A percentile compares a stretch with the other conserved stretches of the same genome.
Evolutionary conservation across 345 rosid genomes (phyloP).

Genomic region (Syzygium grande): DNA sequence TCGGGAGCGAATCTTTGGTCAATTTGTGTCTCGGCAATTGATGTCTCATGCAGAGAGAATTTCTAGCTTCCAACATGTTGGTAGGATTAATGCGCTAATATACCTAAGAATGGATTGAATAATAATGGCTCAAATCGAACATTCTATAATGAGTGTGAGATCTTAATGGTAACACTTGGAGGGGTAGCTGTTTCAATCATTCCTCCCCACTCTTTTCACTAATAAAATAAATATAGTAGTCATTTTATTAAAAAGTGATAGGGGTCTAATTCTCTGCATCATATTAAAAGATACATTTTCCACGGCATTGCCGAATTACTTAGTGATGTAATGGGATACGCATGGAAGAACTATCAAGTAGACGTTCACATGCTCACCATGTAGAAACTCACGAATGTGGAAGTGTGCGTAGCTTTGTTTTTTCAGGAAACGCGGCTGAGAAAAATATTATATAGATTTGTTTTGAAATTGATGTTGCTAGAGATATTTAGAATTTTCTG

Average conservation of each 20-base stretch:
- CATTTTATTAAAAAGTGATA: neutral
- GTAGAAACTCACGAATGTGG: neutral
- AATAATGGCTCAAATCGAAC: neutral
- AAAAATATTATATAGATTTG: no score
- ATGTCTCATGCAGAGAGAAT: neutral
- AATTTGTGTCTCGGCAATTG: neutral
- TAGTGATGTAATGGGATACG: neutral
- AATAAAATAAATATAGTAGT: neutral
- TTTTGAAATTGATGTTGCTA: no score
- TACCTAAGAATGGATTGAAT: neutral
- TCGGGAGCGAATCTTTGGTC: accelerated
- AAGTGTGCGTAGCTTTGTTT: neutral
- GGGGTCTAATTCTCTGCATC: neutral
- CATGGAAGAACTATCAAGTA: neutral
- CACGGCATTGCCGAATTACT: neutral
- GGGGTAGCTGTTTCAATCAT: neutral
- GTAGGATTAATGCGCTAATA: neutral
- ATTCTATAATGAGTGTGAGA: neutral
- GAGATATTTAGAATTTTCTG: no score
- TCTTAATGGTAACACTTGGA: neutral
- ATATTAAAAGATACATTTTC: neutral
- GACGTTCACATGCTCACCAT: neutral
- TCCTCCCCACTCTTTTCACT: neutral
- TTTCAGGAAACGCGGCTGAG: no score
- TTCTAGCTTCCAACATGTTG: neutral